phyloP scores from a whole-genome alignment of 2,329 filamentous ascomycete genomes.

The Neofusicoccum laricinum region DNA sequence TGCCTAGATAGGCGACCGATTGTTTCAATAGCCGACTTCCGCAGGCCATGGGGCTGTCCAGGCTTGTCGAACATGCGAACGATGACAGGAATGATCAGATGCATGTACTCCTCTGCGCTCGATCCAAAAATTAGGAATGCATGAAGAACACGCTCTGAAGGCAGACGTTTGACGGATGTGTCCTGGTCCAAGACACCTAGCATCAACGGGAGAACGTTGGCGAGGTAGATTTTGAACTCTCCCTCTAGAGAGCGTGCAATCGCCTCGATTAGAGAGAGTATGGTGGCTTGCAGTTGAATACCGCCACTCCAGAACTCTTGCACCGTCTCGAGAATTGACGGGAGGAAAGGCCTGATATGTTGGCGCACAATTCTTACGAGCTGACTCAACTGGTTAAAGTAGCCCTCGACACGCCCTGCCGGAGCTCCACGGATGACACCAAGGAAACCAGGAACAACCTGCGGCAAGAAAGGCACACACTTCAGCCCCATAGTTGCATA shows the following conservation, averaged over 20 bases:
- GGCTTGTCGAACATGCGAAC: conserved; percentile 91
- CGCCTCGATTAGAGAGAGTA: conserved; percentile 86
- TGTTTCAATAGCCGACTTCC: conserved; percentile 89
- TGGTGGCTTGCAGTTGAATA: conserved; percentile 80
- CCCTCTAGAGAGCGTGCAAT: conserved; percentile 92
- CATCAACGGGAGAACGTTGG: conserved; percentile 86
- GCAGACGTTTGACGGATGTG: conserved; percentile 67
- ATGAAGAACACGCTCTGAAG: conserved; percentile 88
- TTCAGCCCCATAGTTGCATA: conserved; percentile 95
- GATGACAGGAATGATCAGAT: conserved; percentile 93
- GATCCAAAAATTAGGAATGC: conserved; percentile 94
- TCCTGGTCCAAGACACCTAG: conserved; percentile 90
- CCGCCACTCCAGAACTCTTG: conserved; percentile 87
- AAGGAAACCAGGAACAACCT: conserved; percentile 92
- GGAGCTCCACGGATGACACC: conserved; percentile 81
- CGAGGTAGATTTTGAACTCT: conserved; percentile 96
- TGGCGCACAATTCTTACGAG: conserved; percentile 94
- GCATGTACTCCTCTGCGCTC: conserved; percentile 98
- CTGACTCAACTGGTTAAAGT: conserved; percentile 94
- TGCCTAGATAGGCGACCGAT: conserved; percentile 91
- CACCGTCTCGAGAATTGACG: conserved; percentile 79
- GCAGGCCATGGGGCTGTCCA: conserved; percentile 72
- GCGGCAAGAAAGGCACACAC: conserved; percentile 89
- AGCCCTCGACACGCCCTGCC: conserved; percentile 78
- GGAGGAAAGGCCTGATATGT: conserved; percentile 88